Base-by-base conservation (phyloP, 306 rosid genomes). In the Pyrus betulifolia region DNA sequence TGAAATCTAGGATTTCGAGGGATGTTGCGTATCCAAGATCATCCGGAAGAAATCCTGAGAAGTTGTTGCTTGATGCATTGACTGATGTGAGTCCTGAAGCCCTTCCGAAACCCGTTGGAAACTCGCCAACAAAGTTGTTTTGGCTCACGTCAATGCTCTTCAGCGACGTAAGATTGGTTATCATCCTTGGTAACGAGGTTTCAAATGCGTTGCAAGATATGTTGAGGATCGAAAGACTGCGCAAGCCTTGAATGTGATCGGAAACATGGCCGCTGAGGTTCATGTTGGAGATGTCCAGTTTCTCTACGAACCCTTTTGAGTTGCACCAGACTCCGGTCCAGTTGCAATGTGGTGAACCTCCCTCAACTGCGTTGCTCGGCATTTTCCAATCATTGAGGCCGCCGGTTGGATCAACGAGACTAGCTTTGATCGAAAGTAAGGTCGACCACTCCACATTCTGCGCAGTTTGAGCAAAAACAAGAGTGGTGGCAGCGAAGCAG, bases 271-370 rank as follows among this genome's bases (percentile, higher is more conserved):
- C 99, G 30, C 90, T 90, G 51, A 96, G 84, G 71, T 90, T 92
- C 93, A 89, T 84, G 88, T 86, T 87, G 77, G 95, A 91, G 81
- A 96, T 90, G 82, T 92, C 91, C 46, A 94, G 88, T 71, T 84
- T 85, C 81, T 81, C 85, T 3, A 96, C 80, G 60, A 86, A 82
- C 70, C 97, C 88, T 69, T 68, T 44, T 30, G 87, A 77, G 89
- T 87, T 86, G 88, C 98, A 95, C 77, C 74, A 6, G 59, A 95
- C 86, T 40, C 99, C 98, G 13, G 81, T 87, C 97, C 96, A 92
- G 79, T 80, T 83, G 76, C 97, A 92, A 78, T 88, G 92, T 3
- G 51, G 31, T n/a, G 79, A 84, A 42, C 71, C 70, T 40, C 44
- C 40, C 63, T 59, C 59, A 10, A 79, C 69, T 18, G 62, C 75